Percentiles rank a stretch among this genome's conserved stretches.
These are phyloP conservation scores for Penicillium sp. DNA, from an alignment of 2,329 filamentous ascomycete genomes.

Conservation along the genomic window DNA sequence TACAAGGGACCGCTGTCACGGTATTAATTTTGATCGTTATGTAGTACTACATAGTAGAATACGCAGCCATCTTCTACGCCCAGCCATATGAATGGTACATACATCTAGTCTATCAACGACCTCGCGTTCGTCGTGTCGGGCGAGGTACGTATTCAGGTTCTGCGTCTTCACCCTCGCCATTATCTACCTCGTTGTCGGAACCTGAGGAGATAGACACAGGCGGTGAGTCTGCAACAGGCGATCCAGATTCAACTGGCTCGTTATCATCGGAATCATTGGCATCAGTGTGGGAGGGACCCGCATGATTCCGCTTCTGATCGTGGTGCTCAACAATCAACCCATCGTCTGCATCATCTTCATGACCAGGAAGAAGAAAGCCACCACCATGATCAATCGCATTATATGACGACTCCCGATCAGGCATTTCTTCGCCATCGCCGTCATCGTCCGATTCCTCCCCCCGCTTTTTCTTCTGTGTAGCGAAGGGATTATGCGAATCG, in stretches of 20 bases:
- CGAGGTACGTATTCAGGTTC: slow-evolving; percentile 21
- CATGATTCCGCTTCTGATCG: background rate
- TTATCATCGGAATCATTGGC: slow-evolving; percentile 2
- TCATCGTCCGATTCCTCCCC: slow-evolving; percentile 10
- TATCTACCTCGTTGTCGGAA: slow-evolving; percentile 8
- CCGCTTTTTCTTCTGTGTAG: slow-evolving; percentile 14
- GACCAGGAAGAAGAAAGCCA: slow-evolving; percentile 24
- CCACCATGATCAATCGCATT: slow-evolving; percentile 26
- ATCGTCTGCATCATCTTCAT: slow-evolving; percentile 23
- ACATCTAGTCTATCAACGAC: slow-evolving; percentile 3
- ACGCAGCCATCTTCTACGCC: background rate
- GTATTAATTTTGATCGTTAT: background rate
- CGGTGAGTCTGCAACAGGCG: background rate
- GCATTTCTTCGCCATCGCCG: slow-evolving; percentile 4
- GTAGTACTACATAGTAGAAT: background rate
- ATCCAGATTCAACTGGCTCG: background rate
- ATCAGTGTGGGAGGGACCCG: background rate
- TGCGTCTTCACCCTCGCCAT: slow-evolving; percentile 7
- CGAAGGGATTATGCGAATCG: slow-evolving; percentile 38
- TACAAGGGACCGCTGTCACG: background rate
- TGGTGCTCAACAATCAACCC: slow-evolving; percentile 32
- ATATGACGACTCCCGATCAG: slow-evolving; percentile 12
- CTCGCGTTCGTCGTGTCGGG: slow-evolving; percentile 23
- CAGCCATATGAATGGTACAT: background rate
- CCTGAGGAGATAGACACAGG: slow-evolving; percentile 14